phyloP scores from a whole-genome alignment of 257 asterid genomes.

The Solanum rostratum region DNA sequence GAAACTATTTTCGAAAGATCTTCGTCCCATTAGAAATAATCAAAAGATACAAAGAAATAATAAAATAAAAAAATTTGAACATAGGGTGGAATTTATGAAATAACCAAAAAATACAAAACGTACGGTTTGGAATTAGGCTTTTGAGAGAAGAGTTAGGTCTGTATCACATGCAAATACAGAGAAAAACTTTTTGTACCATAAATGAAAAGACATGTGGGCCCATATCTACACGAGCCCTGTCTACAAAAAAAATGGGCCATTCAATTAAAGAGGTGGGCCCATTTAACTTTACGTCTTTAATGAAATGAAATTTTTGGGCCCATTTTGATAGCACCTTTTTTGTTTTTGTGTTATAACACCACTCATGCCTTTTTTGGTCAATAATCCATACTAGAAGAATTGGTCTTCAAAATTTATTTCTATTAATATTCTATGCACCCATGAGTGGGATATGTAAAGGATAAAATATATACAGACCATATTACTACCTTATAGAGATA shows the following conservation, averaged over 20 bases:
- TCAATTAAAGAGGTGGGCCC: not conserved
- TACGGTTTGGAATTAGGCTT: slow-evolving; percentile 16
- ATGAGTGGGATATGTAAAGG: no score
- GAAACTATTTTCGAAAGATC: no score
- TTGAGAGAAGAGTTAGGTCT: slow-evolving; percentile 17
- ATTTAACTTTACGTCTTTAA: slow-evolving; percentile 27
- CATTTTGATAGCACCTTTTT: not conserved
- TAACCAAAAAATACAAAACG: not conserved
- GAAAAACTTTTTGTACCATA: slow-evolving; percentile 1
- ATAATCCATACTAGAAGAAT: not conserved
- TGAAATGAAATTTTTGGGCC: slow-evolving; percentile 13
- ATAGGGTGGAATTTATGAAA: not conserved
- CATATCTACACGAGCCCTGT: slow-evolving; percentile 22
- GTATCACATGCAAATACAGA: slow-evolving; percentile 35
- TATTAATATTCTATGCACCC: not conserved
- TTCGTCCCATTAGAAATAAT: no score
- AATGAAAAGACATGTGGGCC: not conserved
- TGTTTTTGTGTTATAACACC: not conserved
- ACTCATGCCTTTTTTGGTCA: not conserved
- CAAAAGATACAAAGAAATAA: not conserved
- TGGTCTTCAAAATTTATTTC: not conserved
- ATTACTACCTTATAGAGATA: no score
- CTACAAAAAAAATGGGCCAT: not conserved
- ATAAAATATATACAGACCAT: no score
- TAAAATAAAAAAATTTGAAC: not conserved